Conservation (phyloP, 352 stramenopile genomes). For the Aphanomyces euteiches region DNA sequence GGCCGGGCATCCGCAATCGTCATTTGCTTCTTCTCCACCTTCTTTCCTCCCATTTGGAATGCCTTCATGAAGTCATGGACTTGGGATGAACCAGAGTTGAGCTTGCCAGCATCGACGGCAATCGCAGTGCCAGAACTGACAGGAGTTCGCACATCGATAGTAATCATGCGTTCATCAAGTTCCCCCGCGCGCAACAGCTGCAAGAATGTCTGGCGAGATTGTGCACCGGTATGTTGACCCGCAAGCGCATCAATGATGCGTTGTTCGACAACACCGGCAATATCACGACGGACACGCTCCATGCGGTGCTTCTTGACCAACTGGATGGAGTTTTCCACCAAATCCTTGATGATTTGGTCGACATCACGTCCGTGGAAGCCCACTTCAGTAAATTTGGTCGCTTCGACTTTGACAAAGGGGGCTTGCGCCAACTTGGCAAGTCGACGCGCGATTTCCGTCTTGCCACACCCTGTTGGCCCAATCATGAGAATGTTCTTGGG, state of each 20-base stretch:
- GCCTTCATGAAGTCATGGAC: conserved; percentile 63
- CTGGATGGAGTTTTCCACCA: conserved; percentile 97
- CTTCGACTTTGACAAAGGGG: conserved; percentile 98
- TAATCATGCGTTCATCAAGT: conserved; percentile 78
- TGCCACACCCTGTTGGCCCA: conserved; percentile 96
- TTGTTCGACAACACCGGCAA: conserved; percentile 91
- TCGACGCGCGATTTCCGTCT: conserved; percentile 97
- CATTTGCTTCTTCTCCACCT: conserved; percentile 90
- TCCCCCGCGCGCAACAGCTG: conserved; percentile 84
- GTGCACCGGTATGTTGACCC: conserved; percentile 76
- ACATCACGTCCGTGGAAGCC: conserved; percentile 98
- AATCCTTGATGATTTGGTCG: conserved; percentile 98
- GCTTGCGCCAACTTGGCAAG: conserved; percentile 96
- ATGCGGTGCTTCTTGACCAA: conserved; percentile 95
- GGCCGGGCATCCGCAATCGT: conserved; percentile 90
- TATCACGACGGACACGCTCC: conserved; percentile 90
- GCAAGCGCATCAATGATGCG: conserved; percentile 94
- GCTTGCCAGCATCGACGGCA: conserved; percentile 67
- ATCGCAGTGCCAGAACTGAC: conserved; percentile 42
- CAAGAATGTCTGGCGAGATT: conserved; percentile 89
- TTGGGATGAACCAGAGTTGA: conserved; percentile 45
- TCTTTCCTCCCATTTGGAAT: conserved; percentile 55
- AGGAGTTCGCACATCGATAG: conserved; percentile 70
- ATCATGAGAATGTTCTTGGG: conserved; percentile 99
- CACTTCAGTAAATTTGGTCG: conserved; percentile 99